Evolutionary conservation across 306 rosid species (phyloP).

Genomic region (Quercus parvula): DNA sequence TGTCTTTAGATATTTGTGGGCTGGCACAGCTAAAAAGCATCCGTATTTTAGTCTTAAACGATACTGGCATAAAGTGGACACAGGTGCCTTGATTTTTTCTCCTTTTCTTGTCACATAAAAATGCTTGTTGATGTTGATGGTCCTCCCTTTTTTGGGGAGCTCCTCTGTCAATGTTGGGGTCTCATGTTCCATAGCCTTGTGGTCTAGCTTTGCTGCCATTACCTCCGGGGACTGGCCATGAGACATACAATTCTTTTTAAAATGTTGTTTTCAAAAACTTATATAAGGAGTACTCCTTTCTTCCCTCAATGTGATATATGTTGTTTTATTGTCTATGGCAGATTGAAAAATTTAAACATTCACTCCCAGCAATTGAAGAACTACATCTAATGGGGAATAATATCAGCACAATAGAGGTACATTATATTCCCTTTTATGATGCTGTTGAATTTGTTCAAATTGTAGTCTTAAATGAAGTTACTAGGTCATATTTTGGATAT

Average conservation of each 20-base stretch:
- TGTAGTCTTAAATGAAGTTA: not conserved
- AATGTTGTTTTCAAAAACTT: no score
- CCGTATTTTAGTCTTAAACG: conserved; percentile 63
- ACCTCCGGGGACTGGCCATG: no score
- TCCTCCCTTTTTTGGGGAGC: no score
- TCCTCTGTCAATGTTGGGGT: no score
- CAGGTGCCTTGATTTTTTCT: conserved; percentile 47
- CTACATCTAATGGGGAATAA: conserved; percentile 83
- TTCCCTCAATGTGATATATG: conserved; percentile 18
- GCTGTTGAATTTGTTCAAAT: conserved; percentile 12
- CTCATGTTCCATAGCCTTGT: no score
- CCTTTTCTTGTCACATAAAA: not conserved
- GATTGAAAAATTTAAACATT: conserved; percentile 67
- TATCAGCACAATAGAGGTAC: conserved; percentile 66
- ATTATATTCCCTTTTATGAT: conserved; percentile 15
- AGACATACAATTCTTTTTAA: no score
- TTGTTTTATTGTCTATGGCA: conserved; percentile 37
- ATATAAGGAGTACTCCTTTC: not conserved
- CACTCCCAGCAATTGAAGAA: conserved; percentile 75
- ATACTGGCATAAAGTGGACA: conserved; percentile 69
- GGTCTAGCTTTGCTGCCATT: no score
- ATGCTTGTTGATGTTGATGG: no score
- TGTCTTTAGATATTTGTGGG: conserved; percentile 51
- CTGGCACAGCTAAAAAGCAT: conserved; percentile 56
- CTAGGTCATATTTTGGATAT: not conserved